Base-by-base conservation (phyloP, 2,329 filamentous ascomycete genomes). In the Cytospora schulzeri region DNA sequence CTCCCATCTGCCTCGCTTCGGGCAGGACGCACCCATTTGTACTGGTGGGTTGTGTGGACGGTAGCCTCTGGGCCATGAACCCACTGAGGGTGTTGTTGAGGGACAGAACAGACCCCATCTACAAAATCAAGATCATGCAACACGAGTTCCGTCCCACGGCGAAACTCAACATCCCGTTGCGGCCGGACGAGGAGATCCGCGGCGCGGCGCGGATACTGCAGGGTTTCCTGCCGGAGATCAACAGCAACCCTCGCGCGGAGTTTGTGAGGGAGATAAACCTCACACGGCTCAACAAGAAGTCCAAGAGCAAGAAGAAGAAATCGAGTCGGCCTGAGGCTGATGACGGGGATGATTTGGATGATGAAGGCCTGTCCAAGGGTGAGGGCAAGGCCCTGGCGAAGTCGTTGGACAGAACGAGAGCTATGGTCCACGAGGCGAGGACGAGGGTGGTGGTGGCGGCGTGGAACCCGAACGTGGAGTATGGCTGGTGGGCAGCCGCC, bases 401-500 rank as follows among this genome's bases (percentile, higher is more conserved):
- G 50, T 48, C 41, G 19, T 31, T 61, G 31, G 64, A 66, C n/a
- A 57, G 62, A 66, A 71, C 57, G 57, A 69, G 69, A 45, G 78
- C 79, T 5, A 76, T 83, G 5, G 79, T 89, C 14, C 83, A 88
- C 69, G 88, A 91, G 63, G 83, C 88, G 56, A 77, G 83, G 67
- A 88, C 86, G 12, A 82, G 88, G 55, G 78, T 91, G 68, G 87
- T 87, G 6, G 79, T 82, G 1, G 77, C 89, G 28, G 81, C 83
- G 50, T 91, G 89, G 89, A 91, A 91, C 71, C 87, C 88, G 1
- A 91, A 91, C 69, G 73, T 80, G 41, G 77, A 80, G n/a, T 88
- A 82, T 69, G 86, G 87, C 15, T 88, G 83, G 69, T 90, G 89
- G 88, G 87, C 86, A 3, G 87, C 87, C 12, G 84, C 83, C 4